Evolutionary conservation across 2,329 filamentous ascomycete species (phyloP).

Genomic region (Ceratocystis cubensis): DNA sequence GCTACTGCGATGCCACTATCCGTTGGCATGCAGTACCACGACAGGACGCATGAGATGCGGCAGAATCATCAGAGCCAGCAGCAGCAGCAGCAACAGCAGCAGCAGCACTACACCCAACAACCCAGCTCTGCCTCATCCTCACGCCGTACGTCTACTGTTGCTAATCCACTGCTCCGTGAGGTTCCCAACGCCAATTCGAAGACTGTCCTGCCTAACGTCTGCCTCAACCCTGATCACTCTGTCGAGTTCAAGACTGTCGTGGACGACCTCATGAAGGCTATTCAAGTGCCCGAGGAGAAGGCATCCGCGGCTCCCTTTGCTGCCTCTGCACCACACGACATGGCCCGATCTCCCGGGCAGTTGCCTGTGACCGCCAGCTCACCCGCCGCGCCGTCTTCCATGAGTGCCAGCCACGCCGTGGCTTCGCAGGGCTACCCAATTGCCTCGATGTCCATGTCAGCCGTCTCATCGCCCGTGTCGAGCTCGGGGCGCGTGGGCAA

Average conservation of each 20-base stretch:
- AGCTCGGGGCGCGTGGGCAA: neutral
- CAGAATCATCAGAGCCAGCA: slow-evolving; percentile 1
- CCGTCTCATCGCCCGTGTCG: neutral
- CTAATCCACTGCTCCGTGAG: slow-evolving; percentile 23
- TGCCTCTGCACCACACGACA: slow-evolving; percentile 11
- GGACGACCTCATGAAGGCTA: slow-evolving; percentile 77
- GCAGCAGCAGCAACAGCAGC: neutral
- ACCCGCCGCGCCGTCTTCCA: neutral
- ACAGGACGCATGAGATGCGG: neutral
- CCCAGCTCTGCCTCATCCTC: slow-evolving; percentile 20
- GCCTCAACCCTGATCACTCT: slow-evolving; percentile 36
- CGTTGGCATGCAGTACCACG: neutral
- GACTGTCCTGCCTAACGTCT: slow-evolving; percentile 35
- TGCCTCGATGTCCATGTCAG: slow-evolving; percentile 16
- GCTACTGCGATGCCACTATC: neutral
- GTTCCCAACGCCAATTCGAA: slow-evolving; percentile 26
- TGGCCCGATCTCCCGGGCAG: neutral
- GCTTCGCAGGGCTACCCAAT: neutral
- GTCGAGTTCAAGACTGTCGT: slow-evolving; percentile 67
- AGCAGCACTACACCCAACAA: neutral
- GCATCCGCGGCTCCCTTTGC: slow-evolving; percentile 23
- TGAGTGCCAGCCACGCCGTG: neutral
- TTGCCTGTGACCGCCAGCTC: neutral
- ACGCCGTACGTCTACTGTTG: slow-evolving; percentile 29
- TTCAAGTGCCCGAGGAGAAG: slow-evolving; percentile 47